phyloP scores from a whole-genome alignment of 164 flowering plant species.

The Cinnamomum micranthum region DNA sequence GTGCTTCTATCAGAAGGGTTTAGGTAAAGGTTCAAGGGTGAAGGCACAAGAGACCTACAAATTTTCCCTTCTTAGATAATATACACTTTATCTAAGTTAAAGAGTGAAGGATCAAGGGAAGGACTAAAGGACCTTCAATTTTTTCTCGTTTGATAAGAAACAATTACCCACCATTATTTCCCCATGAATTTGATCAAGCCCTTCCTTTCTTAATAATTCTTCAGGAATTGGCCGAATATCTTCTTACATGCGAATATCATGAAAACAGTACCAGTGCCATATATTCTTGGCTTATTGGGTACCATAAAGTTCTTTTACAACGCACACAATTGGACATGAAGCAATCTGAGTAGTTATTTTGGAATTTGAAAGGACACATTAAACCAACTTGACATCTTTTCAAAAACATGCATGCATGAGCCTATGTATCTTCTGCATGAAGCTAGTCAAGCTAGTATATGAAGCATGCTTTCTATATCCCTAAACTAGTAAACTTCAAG shows the following conservation, averaged over 20 bases:
- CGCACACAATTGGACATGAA: too few relatives aligned
- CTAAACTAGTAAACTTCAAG: too few relatives aligned
- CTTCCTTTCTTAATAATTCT: too few relatives aligned
- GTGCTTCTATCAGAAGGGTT: background rate
- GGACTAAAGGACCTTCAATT: background rate
- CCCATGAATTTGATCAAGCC: too few relatives aligned
- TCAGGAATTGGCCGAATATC: too few relatives aligned
- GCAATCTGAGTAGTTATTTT: background rate
- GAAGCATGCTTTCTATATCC: background rate
- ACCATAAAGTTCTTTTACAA: too few relatives aligned
- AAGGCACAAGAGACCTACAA: background rate
- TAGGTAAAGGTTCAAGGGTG: background rate
- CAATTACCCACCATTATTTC: too few relatives aligned
- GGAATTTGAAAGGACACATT: background rate
- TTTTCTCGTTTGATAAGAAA: too few relatives aligned
- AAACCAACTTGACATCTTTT: background rate
- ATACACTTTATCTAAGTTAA: background rate
- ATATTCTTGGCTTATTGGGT: too few relatives aligned
- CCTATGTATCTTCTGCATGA: background rate
- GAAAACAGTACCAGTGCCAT: too few relatives aligned
- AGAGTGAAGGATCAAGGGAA: background rate
- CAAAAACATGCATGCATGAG: background rate
- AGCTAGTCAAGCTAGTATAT: background rate
- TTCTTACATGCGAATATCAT: too few relatives aligned
- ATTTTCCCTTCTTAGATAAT: background rate